Base-by-base conservation (phyloP, 1,139 yeast species). In the Saccharomycopsis phalli region DNA sequence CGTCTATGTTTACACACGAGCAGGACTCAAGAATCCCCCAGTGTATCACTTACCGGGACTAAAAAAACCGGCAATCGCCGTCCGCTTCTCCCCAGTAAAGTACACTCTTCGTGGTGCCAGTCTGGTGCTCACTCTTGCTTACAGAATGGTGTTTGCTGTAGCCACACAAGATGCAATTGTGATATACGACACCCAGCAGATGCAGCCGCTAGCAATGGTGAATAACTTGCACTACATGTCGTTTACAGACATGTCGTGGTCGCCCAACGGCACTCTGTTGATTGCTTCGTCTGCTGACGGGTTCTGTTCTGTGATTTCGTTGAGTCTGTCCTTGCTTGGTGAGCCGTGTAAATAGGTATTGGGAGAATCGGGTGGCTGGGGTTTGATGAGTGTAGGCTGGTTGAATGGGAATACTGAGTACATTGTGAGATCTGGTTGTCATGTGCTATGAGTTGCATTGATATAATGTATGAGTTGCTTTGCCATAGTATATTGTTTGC, bases 281-380 rank as follows among this genome's bases (percentile, higher is more conserved):
- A 64, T 88, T 49, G 69, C 81, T 25, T 76, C 94, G n/a, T 83
- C 96, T 0, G 81, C 94, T 0, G 99, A 93, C 58, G 98, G 98
- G 18, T 88, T 86, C 54, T 83, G 96, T 52, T 81, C 95, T 1
- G 69, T 70, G 31, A 59, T 86, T 2, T 59, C 62, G 4, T 74
- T 83, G 44, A 70, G 68, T 3, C 55, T 58, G 1, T 69, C 61
- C 1, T 66, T 69, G 17, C 68, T 83, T 38, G 94, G 94, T 1
- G 64, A 59, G 29, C 31, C 31, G 7, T 28, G 18, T 6, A 22
- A 22, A 6, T 6, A n/a, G n/a, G n/a, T n/a, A n/a, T n/a, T n/a
- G n/a, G n/a, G n/a, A n/a, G n/a, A n/a, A n/a, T n/a, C n/a, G n/a
- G n/a, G n/a, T n/a, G n/a, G n/a, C n/a, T n/a, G n/a, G n/a, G n/a